Evolutionary conservation across 768 basidiomycete genomes (phyloP).

Genomic region (Mycena rosella): DNA sequence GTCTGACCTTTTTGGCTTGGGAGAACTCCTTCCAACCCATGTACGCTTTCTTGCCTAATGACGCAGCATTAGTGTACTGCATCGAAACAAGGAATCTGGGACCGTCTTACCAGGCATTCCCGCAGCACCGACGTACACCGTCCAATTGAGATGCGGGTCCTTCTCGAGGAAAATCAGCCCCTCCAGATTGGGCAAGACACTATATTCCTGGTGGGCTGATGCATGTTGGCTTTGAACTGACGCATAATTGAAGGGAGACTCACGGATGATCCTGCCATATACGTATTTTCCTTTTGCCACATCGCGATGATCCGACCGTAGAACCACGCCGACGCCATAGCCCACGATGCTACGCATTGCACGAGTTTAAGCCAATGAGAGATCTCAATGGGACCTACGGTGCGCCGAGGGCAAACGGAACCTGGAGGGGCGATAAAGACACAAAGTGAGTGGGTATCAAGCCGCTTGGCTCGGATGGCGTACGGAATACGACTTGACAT

Average conservation of each 20-base stretch:
- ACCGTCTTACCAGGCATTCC: slow-evolving; percentile 63
- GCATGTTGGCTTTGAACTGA: no score
- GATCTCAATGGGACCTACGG: slow-evolving; percentile 46
- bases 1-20: no score
- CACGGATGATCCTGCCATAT: slow-evolving; percentile 50
- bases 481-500: slow-evolving; percentile 40
- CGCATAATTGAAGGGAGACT: no score
- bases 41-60: no score
- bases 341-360: slow-evolving; percentile 40
- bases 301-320: slow-evolving; percentile 54
- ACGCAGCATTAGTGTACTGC: no score
- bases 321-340: slow-evolving; percentile 59
- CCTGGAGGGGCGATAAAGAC: slow-evolving; percentile 30
- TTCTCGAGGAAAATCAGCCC: no score
- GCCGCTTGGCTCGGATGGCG: no score
- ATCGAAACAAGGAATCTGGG: no score
- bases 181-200: background rate
- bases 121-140: slow-evolving; percentile 61
- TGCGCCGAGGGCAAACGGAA: slow-evolving; percentile 47
- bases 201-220: slow-evolving; percentile 28
- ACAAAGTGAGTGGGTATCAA: no score
- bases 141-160: no score
- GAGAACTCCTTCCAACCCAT: no score
- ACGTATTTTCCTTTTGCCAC: slow-evolving; percentile 57
- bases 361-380: background rate